These are phyloP conservation scores for Quillaja saponaria DNA, from an alignment of 306 rosid genomes.

Conservation along the genomic window DNA sequence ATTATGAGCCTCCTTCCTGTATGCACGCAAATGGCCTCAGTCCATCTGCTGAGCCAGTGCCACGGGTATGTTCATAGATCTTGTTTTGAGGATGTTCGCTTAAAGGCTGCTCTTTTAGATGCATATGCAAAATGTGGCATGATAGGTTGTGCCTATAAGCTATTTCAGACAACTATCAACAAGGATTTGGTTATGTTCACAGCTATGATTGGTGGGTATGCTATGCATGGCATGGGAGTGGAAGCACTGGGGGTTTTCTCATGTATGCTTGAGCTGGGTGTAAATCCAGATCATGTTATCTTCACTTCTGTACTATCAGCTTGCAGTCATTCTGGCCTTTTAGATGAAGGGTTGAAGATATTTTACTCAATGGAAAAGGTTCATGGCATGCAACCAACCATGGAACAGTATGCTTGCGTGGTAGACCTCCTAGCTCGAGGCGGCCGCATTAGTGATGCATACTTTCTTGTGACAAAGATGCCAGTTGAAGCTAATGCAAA, in stretches of 20 bases:
- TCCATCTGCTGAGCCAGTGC: conserved; percentile 62
- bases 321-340: conserved; percentile 81
- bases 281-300: conserved; percentile 69
- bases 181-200: conserved; percentile 89
- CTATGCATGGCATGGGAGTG: conserved; percentile 83
- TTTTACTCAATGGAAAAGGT: conserved; percentile 66
- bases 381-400: conserved; percentile 69
- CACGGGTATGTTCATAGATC: conserved; percentile 74
- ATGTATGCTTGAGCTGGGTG: conserved; percentile 60
- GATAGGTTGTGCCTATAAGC: conserved; percentile 55
- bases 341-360: conserved; percentile 72
- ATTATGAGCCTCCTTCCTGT: conserved; percentile 80
- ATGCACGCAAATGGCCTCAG: conserved; percentile 71
- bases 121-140: conserved; percentile 82
- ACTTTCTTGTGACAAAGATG: conserved; percentile 61
- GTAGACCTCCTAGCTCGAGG: conserved; percentile 87
- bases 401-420: conserved; percentile 80
- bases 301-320: conserved; percentile 74
- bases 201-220: conserved; percentile 80
- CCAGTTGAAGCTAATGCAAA: conserved; percentile 69
- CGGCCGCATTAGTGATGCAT: conserved; percentile 65
- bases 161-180: conserved; percentile 50
- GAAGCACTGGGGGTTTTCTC: conserved; percentile 66
- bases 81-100: conserved; percentile 54
- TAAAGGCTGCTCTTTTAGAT: conserved; percentile 74